These are phyloP conservation scores for Lentinula novae-zelandiae DNA, from an alignment of 1,284 basidiomycete genomes.

Conservation along the genomic window DNA sequence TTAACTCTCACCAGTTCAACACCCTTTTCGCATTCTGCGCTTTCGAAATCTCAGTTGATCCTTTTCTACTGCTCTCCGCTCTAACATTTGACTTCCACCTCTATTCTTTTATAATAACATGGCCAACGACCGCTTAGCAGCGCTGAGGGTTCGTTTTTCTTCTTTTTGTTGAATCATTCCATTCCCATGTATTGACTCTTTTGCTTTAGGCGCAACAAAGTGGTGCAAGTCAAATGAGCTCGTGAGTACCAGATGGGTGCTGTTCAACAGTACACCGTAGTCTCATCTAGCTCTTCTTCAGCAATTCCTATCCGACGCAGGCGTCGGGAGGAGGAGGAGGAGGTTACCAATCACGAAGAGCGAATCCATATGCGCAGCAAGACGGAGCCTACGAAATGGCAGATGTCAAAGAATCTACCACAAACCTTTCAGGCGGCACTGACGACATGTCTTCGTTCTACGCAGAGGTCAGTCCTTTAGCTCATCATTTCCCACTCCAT, in stretches of 20 bases:
- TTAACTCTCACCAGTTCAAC: background rate
- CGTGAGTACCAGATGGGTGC: constrained; percentile 34
- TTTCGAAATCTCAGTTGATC: background rate
- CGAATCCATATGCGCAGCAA: constrained; percentile 66
- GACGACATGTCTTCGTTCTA: constrained; percentile 73
- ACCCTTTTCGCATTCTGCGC: background rate
- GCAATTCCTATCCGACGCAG: constrained; percentile 68
- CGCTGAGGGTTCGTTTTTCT: constrained; percentile 62
- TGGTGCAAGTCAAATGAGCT: constrained; percentile 44
- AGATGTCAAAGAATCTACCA: constrained; percentile 56
- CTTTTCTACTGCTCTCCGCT: background rate
- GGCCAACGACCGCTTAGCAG: constrained; percentile 57
- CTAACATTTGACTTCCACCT: background rate
- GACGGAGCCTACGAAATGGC: constrained; percentile 70
- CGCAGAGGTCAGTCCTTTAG: constrained; percentile 52
- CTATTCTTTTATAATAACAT: background rate
- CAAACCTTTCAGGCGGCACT: constrained; percentile 37
- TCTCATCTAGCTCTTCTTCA: constrained; percentile 22
- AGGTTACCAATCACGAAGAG: constrained; percentile 39
- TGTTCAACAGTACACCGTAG: background rate
- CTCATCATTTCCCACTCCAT: background rate
- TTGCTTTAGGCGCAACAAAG: constrained; percentile 60
- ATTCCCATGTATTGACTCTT: constrained; percentile 1
- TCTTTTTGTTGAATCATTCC: background rate
- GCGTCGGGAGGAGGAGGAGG: constrained; percentile 33